These are phyloP conservation scores for Umbelopsis sp. DNA, from an alignment of 371 early-diverging fungal genomes.

Conservation along the genomic window DNA sequence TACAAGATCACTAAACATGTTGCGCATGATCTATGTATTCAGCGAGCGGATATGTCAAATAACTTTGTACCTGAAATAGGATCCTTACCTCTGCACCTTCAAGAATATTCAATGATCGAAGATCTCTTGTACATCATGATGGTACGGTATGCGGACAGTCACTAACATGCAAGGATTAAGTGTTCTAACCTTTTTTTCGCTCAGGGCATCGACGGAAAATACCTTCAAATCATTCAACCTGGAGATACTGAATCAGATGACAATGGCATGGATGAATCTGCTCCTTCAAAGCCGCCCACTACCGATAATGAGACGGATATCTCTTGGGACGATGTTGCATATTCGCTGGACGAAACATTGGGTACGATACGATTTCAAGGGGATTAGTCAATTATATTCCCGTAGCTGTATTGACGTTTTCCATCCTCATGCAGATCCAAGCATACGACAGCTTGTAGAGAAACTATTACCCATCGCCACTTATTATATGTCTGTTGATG, in stretches of 20 bases:
- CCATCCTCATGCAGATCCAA: constrained; percentile 60
- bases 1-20: constrained; percentile 14
- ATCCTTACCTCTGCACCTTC: constrained; percentile 49
- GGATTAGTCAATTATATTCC: background rate
- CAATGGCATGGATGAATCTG: constrained; percentile 34
- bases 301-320: constrained; percentile 21
- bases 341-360: constrained; percentile 52
- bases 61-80: constrained; percentile 24
- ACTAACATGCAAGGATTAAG: too few relatives aligned
- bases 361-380: constrained; percentile 32
- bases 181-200: background rate
- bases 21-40: background rate
- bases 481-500: constrained; percentile 69
- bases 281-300: constrained; percentile 19
- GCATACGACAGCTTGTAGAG: constrained; percentile 73
- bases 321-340: constrained; percentile 39
- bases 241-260: constrained; percentile 31
- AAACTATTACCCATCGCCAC: constrained; percentile 79
- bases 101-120: constrained; percentile 85
- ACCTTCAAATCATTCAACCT: constrained; percentile 55
- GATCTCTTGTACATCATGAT: constrained; percentile 87
- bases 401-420: background rate
- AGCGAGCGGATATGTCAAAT: constrained; percentile 9
- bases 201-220: constrained; percentile 86
- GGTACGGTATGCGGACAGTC: constrained; percentile 44